Percentiles rank a stretch among this genome's conserved stretches.
Conservation (phyloP, 1,139 yeast species). For the Meyerozyma athensensis region DNA sequence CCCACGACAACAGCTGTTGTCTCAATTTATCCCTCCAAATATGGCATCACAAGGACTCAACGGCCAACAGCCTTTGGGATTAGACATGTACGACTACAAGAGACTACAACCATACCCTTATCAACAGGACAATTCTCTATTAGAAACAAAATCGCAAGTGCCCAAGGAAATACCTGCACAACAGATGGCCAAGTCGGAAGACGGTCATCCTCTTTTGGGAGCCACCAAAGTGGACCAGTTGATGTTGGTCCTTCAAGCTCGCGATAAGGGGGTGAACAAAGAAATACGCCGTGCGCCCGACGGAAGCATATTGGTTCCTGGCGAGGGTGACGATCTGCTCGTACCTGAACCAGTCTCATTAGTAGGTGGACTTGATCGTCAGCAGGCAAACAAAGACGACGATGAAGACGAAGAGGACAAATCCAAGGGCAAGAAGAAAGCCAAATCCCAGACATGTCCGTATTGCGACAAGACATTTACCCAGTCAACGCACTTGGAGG, state of each 20-base stretch:
- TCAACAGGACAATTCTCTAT: background rate
- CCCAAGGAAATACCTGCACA: constrained; percentile 34
- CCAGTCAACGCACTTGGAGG: constrained; percentile 74
- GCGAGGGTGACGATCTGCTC: constrained; percentile 11
- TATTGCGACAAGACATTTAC: constrained; percentile 68
- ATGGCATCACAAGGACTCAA: background rate
- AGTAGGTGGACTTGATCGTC: constrained; percentile 82
- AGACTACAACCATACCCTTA: constrained; percentile 1
- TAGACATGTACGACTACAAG: background rate
- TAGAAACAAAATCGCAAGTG: constrained; percentile 3
- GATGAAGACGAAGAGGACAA: constrained; percentile 17
- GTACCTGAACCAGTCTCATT: constrained; percentile 63
- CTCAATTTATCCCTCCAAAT: constrained; percentile 1
- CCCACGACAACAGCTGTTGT: constrained; percentile 5
- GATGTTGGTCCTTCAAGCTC: constrained; percentile 85
- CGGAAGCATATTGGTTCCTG: constrained; percentile 45
- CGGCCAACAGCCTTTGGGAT: background rate
- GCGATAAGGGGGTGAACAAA: constrained; percentile 66
- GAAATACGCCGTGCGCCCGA: constrained; percentile 60
- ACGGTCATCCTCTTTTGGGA: constrained; percentile 68
- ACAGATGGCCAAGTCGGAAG: constrained; percentile 45
- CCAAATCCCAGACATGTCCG: constrained; percentile 62
- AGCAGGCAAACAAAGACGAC: constrained; percentile 29
- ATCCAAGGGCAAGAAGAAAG: constrained; percentile 19
- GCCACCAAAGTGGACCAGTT: constrained; percentile 86